Evolutionary conservation across 306 rosid species (phyloP), one percentile per base, ranked within the genome.

Genomic region (Adenanthera pavonina): DNA sequence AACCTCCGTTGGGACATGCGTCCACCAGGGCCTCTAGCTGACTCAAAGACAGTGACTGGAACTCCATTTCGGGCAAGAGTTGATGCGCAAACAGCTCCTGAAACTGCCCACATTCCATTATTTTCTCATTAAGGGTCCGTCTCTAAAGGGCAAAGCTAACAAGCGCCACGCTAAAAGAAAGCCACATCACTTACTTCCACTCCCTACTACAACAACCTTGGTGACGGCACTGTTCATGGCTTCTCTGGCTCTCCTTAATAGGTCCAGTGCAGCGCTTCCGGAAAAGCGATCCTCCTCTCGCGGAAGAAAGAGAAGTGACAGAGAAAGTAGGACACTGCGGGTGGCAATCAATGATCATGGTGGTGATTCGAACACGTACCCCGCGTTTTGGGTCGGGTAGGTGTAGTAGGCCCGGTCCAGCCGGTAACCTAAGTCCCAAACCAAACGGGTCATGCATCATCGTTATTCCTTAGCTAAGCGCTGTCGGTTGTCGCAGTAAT

Each of bases 11-110:
- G 95, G 5, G 97, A 95, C 97, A 95, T 91, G 65, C 97, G 92
- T 72, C 99, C 97, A 75, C 99, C 97, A 12, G 97, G 96, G 81
- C 97, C 99, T 88, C 99, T 87, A 54, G 94, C 95, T 6, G 99
- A 93, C 36, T 95, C 97, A 86, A 95, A 89, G 81, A 95, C 76
- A 56, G 95, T 91, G 4, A 95, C 97, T 8, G 91, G 82, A 13
- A 91, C 69, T 17, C 97, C 99, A 91, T 87, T 87, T 79, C 87
- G 77, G 38, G 97, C 97, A 49, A 95, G 95, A 79, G 87, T 84
- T 75, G 97, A 91, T 11, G 97, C 97, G 78, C 97, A 93, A 33
- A 90, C 94, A 5, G 95, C 95, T 86, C 99, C 97, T 80, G 99
- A 86, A 88, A 95, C 99, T 95, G 90, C 84, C 19, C 78, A 75